Conservation (phyloP, 1,284 basidiomycete genomes). For the Inonotus hispidus region DNA sequence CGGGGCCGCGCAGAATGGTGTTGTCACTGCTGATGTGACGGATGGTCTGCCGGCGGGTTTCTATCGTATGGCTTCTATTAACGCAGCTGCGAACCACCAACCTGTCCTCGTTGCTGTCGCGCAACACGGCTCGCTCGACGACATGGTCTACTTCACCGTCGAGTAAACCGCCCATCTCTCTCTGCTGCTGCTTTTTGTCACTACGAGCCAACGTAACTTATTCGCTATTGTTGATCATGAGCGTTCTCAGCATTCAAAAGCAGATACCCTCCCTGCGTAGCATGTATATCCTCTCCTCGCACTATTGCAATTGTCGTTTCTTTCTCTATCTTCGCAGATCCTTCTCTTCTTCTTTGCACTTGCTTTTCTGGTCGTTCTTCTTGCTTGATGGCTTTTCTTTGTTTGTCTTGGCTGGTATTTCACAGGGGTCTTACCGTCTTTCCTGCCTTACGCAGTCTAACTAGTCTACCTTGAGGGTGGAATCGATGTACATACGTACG, state of each 20-base stretch:
- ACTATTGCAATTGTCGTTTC: not conserved
- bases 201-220: not conserved
- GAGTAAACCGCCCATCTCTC: not conserved
- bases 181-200: not conserved
- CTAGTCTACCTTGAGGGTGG: not conserved
- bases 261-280: not conserved
- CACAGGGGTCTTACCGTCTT: not conserved
- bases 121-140: constrained; percentile 59
- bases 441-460: not conserved
- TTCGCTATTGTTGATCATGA: constrained; percentile 4
- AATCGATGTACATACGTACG: not conserved
- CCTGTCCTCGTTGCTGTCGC: constrained; percentile 48
- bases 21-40: constrained; percentile 50
- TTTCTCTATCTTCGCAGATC: not conserved
- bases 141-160: constrained; percentile 57
- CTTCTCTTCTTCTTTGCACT: not conserved
- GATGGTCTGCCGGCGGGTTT: constrained; percentile 53
- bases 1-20: constrained; percentile 38
- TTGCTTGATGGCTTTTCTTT: not conserved
- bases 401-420: not conserved
- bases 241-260: not conserved
- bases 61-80: constrained; percentile 52
- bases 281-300: not conserved
- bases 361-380: not conserved
- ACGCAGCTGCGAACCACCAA: constrained; percentile 55